Evolutionary conservation across 352 stramenopile species (phyloP), one percentile per base, ranked within the genome.

Genomic region (Peronospora destructor): DNA sequence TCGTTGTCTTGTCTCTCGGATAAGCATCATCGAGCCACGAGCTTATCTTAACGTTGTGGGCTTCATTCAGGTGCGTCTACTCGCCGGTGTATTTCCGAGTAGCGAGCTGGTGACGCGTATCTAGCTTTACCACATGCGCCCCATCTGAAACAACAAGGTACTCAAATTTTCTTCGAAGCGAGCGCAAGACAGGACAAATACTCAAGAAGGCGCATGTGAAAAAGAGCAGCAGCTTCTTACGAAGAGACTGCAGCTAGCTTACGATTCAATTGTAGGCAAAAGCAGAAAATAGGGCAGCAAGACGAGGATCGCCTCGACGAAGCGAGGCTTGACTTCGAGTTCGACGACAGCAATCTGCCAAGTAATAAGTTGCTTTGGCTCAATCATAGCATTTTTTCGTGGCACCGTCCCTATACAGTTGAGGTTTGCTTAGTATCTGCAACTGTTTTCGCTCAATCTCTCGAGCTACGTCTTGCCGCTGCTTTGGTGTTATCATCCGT

Each of bases 11-110:
- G 91, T 89, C 32, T 26, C 5, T 26, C 23, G 23, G 23, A 26
- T 26, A 26, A 3, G 23, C 4, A 3, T 26, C 4, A 26, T 26
- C 23, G 23, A 26, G 23, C 23, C 3, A 26, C 87, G 0, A 97
- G 58, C 34, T 94, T 93, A 92, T 83, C 35, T 87, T 91, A 6
- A 87, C 77, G 30, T 94, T 80, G 35, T 75, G 85, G 0, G 67
- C 75, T 40, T 89, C 82, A 23, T 23, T 23, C 2, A 84, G 71
- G 16, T 89, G 69, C 1, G 79, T 68, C 25, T 95, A 66, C n/a
- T 91, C 76, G 46, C 91, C 82, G 0, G 61, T 53, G 36, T 94
- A 76, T 43, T 94, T 87, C 10, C 85, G 66, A 21, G 70, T 66
- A 4, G 67, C 49, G n/a, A 73, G 60, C 17, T 94, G 77, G 30